These are phyloP conservation scores for Leccinum barrowsii DNA, from an alignment of 768 basidiomycete species.

Conservation along the genomic window DNA sequence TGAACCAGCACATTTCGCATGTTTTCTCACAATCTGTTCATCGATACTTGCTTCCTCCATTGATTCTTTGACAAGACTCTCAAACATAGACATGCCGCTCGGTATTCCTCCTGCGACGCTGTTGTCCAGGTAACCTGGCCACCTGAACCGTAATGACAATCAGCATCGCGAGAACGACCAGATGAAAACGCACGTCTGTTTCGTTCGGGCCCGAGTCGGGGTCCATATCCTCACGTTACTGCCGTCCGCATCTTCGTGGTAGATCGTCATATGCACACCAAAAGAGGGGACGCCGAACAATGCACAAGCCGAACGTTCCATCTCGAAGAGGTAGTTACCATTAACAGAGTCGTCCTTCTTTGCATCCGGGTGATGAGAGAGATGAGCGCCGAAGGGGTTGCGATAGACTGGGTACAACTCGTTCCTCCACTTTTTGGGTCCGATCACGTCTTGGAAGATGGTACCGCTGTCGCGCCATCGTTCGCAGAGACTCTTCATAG, in stretches of 20 bases:
- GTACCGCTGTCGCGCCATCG: conserved; percentile 65
- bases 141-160: conserved; percentile 39
- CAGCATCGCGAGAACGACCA: background rate
- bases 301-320: conserved; percentile 87
- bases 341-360: conserved; percentile 30
- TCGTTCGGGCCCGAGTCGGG: conserved; percentile 79
- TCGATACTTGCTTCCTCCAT: conserved; percentile 89
- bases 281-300: conserved; percentile 90
- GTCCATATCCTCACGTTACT: conserved; percentile 69
- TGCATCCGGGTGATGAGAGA: conserved; percentile 33
- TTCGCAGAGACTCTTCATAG: conserved; percentile 65
- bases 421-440: conserved; percentile 76
- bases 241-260: conserved; percentile 38
- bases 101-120: conserved; percentile 91
- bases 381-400: conserved; percentile 56
- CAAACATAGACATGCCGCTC: conserved; percentile 66
- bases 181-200: conserved; percentile 68
- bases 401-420: conserved; percentile 81
- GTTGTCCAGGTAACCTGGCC: conserved; percentile 87
- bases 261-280: conserved; percentile 88
- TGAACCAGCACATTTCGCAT: conserved; percentile 61
- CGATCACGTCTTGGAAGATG: conserved; percentile 61
- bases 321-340: conserved; percentile 74
- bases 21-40: conserved; percentile 55
- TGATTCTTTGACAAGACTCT: conserved; percentile 84